Conservation (phyloP, 345 rosid genomes). For the Acer campestre region DNA sequence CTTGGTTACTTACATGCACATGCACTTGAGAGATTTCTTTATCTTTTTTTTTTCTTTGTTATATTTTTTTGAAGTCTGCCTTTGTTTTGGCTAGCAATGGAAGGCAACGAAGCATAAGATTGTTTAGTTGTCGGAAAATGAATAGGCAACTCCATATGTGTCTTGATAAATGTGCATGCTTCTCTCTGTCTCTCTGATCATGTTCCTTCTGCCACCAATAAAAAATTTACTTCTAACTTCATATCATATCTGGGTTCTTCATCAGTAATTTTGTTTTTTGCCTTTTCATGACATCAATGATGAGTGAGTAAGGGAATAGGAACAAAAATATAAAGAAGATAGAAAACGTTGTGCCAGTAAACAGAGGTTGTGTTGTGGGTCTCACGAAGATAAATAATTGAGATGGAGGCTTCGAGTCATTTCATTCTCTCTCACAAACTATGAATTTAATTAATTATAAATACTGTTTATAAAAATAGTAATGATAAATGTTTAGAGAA, state of each 20-base stretch:
- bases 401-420: no score
- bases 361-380: not conserved
- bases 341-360: not conserved
- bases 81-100: slow-evolving; percentile 43
- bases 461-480: no score
- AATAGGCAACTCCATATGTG: slow-evolving; percentile 47
- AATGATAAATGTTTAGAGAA: no score
- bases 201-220: not conserved
- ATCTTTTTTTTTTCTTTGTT: not conserved
- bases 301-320: not conserved
- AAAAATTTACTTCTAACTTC: not conserved
- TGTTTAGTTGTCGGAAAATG: slow-evolving; percentile 62
- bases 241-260: not conserved
- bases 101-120: slow-evolving; percentile 44
- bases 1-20: not conserved
- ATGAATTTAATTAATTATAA: no score
- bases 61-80: slow-evolving; percentile 7
- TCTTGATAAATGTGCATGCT: slow-evolving; percentile 40
- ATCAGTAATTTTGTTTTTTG: not conserved
- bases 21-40: not conserved
- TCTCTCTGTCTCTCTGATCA: not conserved
- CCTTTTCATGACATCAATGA: not conserved
- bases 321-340: not conserved
- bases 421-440: no score
- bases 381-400: no score